These are phyloP conservation scores for Noccaea bulbosa DNA, from an alignment of 345 rosid species.

Conservation along the genomic window DNA sequence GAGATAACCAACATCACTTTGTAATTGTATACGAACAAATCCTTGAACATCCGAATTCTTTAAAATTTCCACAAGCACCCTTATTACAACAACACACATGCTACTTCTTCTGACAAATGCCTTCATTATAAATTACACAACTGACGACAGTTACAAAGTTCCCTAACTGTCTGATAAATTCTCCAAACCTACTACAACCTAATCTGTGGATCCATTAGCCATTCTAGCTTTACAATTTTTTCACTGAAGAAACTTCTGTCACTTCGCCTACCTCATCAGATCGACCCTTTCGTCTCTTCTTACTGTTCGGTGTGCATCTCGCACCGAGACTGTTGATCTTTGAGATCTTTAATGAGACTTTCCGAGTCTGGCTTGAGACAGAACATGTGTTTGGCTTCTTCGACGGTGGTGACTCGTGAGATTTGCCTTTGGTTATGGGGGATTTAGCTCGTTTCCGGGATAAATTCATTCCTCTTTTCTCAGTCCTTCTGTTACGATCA, in stretches of 20 bases:
- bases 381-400: conserved; percentile 37
- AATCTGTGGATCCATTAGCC: conserved; percentile 23
- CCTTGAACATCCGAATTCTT: not conserved
- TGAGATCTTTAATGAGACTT: conserved; percentile 53
- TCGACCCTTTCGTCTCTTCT: conserved; percentile 71
- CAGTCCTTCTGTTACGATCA: conserved; percentile 38
- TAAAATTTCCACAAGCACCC: not conserved
- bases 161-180: conserved; percentile 26
- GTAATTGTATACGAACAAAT: not conserved
- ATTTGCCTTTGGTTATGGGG: conserved; percentile 45
- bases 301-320: conserved; percentile 72
- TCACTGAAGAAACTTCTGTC: conserved; percentile 34
- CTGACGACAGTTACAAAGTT: conserved; percentile 39
- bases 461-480: conserved; percentile 38
- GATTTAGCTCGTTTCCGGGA: conserved; percentile 68
- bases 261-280: conserved; percentile 46
- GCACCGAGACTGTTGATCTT: conserved; percentile 51
- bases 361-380: conserved; percentile 47
- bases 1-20: not conserved
- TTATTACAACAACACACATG: conserved; percentile 38
- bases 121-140: conserved; percentile 38
- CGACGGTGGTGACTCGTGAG: conserved; percentile 29
- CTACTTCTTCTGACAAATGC: conserved; percentile 30
- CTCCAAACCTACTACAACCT: conserved; percentile 30
- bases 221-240: conserved; percentile 23